Conservation (phyloP, 2,329 filamentous ascomycete species). For the Phaeosphaeria sp. region DNA sequence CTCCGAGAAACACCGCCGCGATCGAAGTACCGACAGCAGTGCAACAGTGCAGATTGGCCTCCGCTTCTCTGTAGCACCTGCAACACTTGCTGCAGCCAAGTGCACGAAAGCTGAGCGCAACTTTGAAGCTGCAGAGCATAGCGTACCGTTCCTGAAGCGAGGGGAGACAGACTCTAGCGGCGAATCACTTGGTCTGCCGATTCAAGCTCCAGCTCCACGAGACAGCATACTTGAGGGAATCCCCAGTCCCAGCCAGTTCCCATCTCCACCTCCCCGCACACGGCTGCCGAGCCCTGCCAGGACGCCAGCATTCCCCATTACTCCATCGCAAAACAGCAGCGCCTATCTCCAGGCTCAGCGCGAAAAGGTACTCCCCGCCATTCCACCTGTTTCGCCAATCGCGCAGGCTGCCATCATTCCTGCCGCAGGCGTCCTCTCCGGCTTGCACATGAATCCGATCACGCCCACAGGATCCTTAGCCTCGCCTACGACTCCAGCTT, state of each 20-base stretch:
- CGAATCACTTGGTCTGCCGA: slow-evolving; percentile 37
- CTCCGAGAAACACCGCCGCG: slow-evolving; percentile 54
- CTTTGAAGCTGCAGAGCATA: slow-evolving; percentile 10
- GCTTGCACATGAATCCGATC: slow-evolving; percentile 45
- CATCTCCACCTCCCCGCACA: slow-evolving; percentile 23
- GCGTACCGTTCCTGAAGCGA: slow-evolving; percentile 26
- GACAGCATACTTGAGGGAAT: slow-evolving; percentile 17
- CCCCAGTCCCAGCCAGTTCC: slow-evolving; percentile 26
- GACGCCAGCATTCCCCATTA: slow-evolving; percentile 34
- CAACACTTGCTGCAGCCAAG: slow-evolving; percentile 43
- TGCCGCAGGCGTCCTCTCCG: slow-evolving; percentile 23
- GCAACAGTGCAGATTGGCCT: slow-evolving; percentile 76
- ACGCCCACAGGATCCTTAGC: slow-evolving; percentile 30
- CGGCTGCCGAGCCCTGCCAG: slow-evolving; percentile 25
- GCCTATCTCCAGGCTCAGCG: slow-evolving; percentile 42
- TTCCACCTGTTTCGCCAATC: slow-evolving; percentile 23
- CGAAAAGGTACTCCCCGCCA: slow-evolving; percentile 43
- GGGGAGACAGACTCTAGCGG: slow-evolving; percentile 34
- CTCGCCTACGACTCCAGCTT: slow-evolving; percentile 20
- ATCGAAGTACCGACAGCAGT: slow-evolving; percentile 68
- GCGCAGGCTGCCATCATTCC: slow-evolving; percentile 7
- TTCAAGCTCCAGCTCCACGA: slow-evolving; percentile 34
- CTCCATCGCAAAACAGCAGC: slow-evolving; percentile 33
- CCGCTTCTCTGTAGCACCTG: slow-evolving; percentile 63
- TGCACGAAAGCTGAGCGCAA: slow-evolving; percentile 28